Base-by-base conservation (phyloP, 768 basidiomycete genomes). In the Tremella mesenterica region DNA sequence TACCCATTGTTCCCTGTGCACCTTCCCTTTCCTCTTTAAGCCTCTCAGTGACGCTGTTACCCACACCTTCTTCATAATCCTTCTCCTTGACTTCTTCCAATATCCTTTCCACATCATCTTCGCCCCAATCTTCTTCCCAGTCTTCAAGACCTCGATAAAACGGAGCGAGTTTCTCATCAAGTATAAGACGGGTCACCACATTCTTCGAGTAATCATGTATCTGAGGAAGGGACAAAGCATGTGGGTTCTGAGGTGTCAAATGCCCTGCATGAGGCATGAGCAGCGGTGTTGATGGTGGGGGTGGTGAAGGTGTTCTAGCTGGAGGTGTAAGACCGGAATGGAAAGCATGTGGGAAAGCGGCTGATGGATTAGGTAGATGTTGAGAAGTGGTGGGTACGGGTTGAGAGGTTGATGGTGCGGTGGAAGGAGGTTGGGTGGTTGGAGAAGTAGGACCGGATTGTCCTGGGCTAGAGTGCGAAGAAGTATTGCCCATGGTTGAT, bases 61-160 rank as follows among this genome's bases (percentile, higher is more conserved):
- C 63, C n/a, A 70, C 61, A 8, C 50, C 47, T 28, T 65, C 68
- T 44, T 58, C 55, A 39, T 57, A 50, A 48, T 68, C 67, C 34
- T 61, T 61, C 41, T 69, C 71, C 44, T 65, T 54, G 36, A 66
- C 44, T 55, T 72, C 71, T 41, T 51, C 48, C 23, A 68, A 38
- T 30, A 53, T 28, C 23, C 48, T 33, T 2, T 36, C 31, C 56
- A 96, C 84, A 70, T 83, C 84, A 48, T 88, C 88, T 63, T 88
- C 85, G 57, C 86, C 84, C 89, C 89, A 96, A 38, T 81, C 80
- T 13, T 86, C 84, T 28, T 85, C 83, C 70, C 86, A 95, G 59
- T 97, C 93, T 70, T 95, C 90, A 39, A 99, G 78, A 12, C 95
- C 93, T 30, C 90, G 81, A 73, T 96, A 97, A 76, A 96, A 97